A percentile compares a stretch with the other conserved stretches of the same genome.
Evolutionary conservation across 2,329 filamentous ascomycete genomes (phyloP).

Genomic region (Raffaelea ambrosiae): DNA sequence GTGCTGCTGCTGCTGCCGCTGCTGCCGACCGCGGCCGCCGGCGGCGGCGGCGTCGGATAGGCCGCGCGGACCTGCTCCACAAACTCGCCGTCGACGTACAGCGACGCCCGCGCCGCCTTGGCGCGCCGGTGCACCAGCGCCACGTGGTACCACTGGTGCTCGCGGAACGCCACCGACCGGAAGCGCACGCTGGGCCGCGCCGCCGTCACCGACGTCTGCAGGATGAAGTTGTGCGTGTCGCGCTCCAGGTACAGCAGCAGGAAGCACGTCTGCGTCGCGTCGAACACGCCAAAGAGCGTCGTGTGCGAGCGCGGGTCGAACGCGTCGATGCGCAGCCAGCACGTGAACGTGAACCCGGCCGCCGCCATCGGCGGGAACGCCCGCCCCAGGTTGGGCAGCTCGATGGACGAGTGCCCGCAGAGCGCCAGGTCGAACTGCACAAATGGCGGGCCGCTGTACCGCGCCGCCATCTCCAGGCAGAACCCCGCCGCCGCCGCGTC

Average conservation of each 20-base stretch:
- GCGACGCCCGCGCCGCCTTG: constrained; percentile 68
- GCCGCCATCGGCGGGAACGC: constrained; percentile 73
- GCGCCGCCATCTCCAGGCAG: constrained; percentile 61
- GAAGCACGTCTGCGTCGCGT: constrained; percentile 86
- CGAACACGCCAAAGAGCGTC: constrained; percentile 92
- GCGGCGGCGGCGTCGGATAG: constrained; percentile 75
- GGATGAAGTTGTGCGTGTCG: constrained; percentile 86
- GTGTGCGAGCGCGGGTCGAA: constrained; percentile 84
- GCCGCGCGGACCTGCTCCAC: constrained; percentile 83
- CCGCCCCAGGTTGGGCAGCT: constrained; percentile 77
- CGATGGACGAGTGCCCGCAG: constrained; percentile 82
- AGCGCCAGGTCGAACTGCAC: constrained; percentile 91
- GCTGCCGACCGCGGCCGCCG: constrained; percentile 54
- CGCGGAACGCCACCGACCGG: constrained; percentile 69
- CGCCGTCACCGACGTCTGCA: constrained; percentile 89
- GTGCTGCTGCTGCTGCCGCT: constrained; percentile 41
- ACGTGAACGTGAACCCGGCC: constrained; percentile 80
- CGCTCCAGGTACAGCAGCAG: constrained; percentile 88
- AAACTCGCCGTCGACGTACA: constrained; percentile 92
- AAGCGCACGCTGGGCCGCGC: constrained; percentile 85
- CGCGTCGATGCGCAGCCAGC: constrained; percentile 81
- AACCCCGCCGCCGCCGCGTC: constrained; percentile 56
- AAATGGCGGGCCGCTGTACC: constrained; percentile 69
- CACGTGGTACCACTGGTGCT: constrained; percentile 86
- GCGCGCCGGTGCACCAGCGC: constrained; percentile 76